phyloP scores from a whole-genome alignment of 345 rosid genomes.

The Erysimum cheiranthoides region DNA sequence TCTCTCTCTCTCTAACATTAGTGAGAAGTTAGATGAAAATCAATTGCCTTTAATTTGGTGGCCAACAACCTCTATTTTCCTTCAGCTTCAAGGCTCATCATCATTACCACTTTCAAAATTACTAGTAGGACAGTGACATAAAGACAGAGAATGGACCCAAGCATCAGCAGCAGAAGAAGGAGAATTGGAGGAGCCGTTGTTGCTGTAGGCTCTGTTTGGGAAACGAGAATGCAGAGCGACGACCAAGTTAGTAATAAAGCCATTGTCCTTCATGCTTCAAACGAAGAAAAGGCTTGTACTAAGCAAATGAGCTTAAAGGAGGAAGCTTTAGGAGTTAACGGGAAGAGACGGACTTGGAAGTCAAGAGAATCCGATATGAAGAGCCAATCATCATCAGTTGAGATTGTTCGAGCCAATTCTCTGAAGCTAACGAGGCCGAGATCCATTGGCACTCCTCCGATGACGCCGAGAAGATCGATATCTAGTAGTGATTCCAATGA shows the following conservation, averaged over 20 bases:
- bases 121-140: conserved; percentile 28
- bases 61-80: conserved; percentile 45
- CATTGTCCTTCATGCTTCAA: conserved; percentile 54
- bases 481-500: conserved; percentile 38
- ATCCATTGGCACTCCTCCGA: conserved; percentile 45
- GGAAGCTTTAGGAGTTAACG: conserved; percentile 45
- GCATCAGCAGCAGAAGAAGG: conserved; percentile 26
- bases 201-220: conserved; percentile 82
- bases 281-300: neutral
- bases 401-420: conserved; percentile 49
- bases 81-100: conserved; percentile 55
- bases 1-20: conserved; percentile 3
- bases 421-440: conserved; percentile 47
- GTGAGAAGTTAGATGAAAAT: conserved; percentile 24
- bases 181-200: conserved; percentile 55
- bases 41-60: conserved; percentile 34
- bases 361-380: conserved; percentile 42
- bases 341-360: conserved; percentile 74
- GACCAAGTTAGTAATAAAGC: conserved; percentile 44
- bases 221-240: conserved; percentile 77
- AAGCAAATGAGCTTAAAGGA: conserved; percentile 40
- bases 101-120: conserved; percentile 44
- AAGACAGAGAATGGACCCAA: conserved; percentile 38
- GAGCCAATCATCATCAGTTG: conserved; percentile 51
- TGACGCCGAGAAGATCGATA: conserved; percentile 42